phyloP scores from a whole-genome alignment of 1,139 yeast species.

The Kodamaea arcana region DNA sequence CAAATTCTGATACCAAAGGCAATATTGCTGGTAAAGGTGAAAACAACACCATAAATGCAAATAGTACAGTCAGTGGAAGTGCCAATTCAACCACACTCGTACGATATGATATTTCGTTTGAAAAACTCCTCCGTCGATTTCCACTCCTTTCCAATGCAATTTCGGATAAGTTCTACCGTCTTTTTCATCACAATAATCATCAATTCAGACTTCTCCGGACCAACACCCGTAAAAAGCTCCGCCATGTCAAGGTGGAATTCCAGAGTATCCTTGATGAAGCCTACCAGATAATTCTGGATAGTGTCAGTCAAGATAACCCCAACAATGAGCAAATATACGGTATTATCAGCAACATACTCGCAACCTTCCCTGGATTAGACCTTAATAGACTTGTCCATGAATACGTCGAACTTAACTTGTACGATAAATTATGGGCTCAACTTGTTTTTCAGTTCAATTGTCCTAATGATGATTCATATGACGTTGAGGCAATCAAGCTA shows the following conservation, averaged over 20 bases:
- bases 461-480: conserved; percentile 27
- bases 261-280: conserved; percentile 35
- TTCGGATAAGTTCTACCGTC: conserved; percentile 41
- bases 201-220: conserved; percentile 31
- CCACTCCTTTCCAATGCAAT: conserved; percentile 46
- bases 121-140: conserved; percentile 40
- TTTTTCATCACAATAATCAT: conserved; percentile 44
- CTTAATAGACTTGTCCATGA: conserved; percentile 56
- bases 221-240: conserved; percentile 25
- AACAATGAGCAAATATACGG: conserved; percentile 35
- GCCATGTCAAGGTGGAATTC: conserved; percentile 30
- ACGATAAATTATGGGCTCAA: conserved; percentile 61
- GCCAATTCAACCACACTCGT: too few relatives aligned
- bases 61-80: too few relatives aligned
- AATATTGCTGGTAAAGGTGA: too few relatives aligned
- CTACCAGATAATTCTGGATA: conserved; percentile 37
- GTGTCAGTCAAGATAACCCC: conserved; percentile 33
- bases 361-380: conserved; percentile 45
- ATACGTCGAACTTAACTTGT: conserved; percentile 66
- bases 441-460: conserved; percentile 34
- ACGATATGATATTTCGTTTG: conserved; percentile 19
- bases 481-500: conserved; percentile 27
- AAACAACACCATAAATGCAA: too few relatives aligned
- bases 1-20: not conserved
- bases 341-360: conserved; percentile 28